Evolutionary conservation across 2,329 filamentous ascomycete genomes (phyloP), one percentile per base, ranked within the genome.

Genomic region (Sclerotinia minor): DNA sequence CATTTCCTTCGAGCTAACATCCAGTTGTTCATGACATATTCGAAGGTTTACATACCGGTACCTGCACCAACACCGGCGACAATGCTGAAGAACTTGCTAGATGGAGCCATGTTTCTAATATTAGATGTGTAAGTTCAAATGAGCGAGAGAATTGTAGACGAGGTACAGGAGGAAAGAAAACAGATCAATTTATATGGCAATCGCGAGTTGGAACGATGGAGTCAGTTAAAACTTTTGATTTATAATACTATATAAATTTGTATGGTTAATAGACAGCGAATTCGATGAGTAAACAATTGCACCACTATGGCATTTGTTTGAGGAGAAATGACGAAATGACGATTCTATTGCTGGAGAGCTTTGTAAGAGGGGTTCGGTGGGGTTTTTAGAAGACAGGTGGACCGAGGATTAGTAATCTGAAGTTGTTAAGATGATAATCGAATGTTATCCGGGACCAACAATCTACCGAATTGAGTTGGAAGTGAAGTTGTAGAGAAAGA

Each of bases 41-140:
- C 2, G 5, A 47, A 47, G 19, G 44, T 3, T 41, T n/a, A 26
- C 60, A 57, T 75, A 81, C 81, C 81, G 57, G 86, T 92, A 69
- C 91, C 90, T 7, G 88, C 81, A n/a, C 91, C 91, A 53, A 88
- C 89, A 67, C 90, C 91, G 15, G 89, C 89, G 68, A 93, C 79
- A 69, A 93, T 80, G 63, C 89, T 87, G 77, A 88, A 90, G 74
- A 90, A 83, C 72, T 83, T 83, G 59, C 50, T 74, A 67, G 76
- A 74, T 59, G 47, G 57, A 26, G 65, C n/a, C 57, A 67, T 67
- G 29, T 54, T 55, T n/a, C 26, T 26, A 8, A 4, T 29, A 13
- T 19, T 26, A 45, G 53, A 38, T 15, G 21, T 45, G 13, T 52
- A 38, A 47, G 11, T 61, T 50, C 7, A 21, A 45, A 17, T 49